Evolutionary conservation across 106 monocot species (phyloP), one percentile per base, ranked within the genome.

Genomic region (Xerophyta viscosa): DNA sequence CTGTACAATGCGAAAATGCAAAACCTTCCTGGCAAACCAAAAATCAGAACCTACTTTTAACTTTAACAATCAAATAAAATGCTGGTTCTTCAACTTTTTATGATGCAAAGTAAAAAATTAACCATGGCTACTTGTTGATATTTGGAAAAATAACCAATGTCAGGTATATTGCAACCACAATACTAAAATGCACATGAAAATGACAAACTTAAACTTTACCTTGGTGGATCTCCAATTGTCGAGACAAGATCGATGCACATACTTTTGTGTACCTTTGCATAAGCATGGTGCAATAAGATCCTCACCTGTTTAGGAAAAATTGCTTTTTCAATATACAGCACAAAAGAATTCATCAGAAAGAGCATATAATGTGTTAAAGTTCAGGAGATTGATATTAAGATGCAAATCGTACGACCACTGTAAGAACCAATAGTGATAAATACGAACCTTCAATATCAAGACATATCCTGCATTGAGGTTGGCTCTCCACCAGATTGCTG

Each of bases 221-320:
- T 96, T 96, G 15, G 94, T 96, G 42, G 94, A 96, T 74, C 94
- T 88, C 94, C 94, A 96, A 52, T 82, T 84, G 60, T 96, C 94
- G 59, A 96, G 85, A 69, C 94, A 96, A 2, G 88, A 78, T 5
- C 88, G 62, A 58, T 96, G 94, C 27, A 96, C 88, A 66, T 82
- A 96, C 29, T 96, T 96, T 60, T 96, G 94, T 41, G 94, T 96
- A 7, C 94, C 94, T 58, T 53, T 88, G 65, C 94, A 96, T 54
- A 84, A 60, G 67, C 94, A 96, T 24, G 94, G 94, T 14, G 94
- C 81, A 56, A 96, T 96, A 22, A 96, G 58, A 73, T 96, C 94
- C 29, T 85, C 88, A 57, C 84, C 88, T 96, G 49, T 42, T 57
- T 24, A 27, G 57, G 57, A 18, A 13, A 50, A 19, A 49, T 50